Base-by-base conservation (phyloP, 1,139 yeast genomes). In the Yamadazyma aaseri region DNA sequence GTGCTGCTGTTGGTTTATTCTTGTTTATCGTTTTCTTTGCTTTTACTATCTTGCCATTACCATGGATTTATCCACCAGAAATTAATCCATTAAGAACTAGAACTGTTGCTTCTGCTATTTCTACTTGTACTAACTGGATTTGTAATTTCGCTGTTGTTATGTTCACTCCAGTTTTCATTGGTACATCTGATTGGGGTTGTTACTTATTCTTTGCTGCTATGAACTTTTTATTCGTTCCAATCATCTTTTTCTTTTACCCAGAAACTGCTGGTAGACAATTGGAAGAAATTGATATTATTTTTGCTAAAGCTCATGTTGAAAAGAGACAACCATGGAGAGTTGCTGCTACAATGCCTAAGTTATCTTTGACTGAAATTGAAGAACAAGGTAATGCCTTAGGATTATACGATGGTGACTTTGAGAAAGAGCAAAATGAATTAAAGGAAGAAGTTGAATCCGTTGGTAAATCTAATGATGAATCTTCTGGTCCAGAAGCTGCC, bases 61-160 rank as follows among this genome's bases (percentile, higher is more conserved):
- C 78, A 44, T 71, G 77, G 69, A 62, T 76, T 35, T 73, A 75
- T 56, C 78, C 79, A 30, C 77, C 81, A 33, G 83, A 76, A 56
- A 71, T 76, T 36, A 66, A 74, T 49, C 80, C 82, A 12, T 63
- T 74, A 56, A 65, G 73, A 53, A 71, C 77, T 36, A 71, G 82
- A 58, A 74, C 79, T 35, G 61, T 50, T 63, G 79, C 63, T 57
- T 61, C 75, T 40, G 81, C 78, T 28, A 52, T 73, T 26, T 59
- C 66, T 30, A 65, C 72, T 24, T 65, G 71, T 57, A 61, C 71
- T 35, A 65, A 65, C 55, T 65, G 71, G 71, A 47, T 64, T 41
- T 50, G 58, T 41, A 65, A 65, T 51, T 63, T 64, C 44, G 70
- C 65, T 37, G 71, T 65, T 32, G 71, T 65, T 36, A 64, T 65